phyloP scores from a whole-genome alignment of 2,329 filamentous ascomycete species.

The Fusarium pseudoanthophilum region DNA sequence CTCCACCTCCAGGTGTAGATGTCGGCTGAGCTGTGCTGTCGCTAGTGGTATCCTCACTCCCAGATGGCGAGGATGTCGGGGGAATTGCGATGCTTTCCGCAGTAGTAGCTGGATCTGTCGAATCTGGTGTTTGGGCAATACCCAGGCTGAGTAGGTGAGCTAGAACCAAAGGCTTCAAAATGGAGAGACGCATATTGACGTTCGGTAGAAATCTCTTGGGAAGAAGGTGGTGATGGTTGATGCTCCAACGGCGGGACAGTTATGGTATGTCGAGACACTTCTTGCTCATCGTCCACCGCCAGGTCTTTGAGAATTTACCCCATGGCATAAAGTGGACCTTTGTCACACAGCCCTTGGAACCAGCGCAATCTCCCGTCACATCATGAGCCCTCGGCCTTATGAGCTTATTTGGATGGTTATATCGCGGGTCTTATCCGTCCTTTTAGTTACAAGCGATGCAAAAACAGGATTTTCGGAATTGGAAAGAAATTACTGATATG shows the following conservation, averaged over 20 bases:
- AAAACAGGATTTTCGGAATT: constrained; percentile 8
- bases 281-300: background rate
- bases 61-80: constrained; percentile 1
- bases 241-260: background rate
- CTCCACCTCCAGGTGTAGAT: background rate
- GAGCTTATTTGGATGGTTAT: constrained; percentile 13
- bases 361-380: constrained; percentile 1
- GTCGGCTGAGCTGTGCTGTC: constrained; percentile 4
- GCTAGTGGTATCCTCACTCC: background rate
- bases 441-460: background rate
- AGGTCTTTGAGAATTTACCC: background rate
- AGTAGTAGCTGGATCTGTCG: constrained; percentile 17
- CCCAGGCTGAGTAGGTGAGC: constrained; percentile 8
- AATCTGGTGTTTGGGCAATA: constrained; percentile 18
- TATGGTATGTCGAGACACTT: background rate
- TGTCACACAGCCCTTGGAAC: constrained; percentile 6
- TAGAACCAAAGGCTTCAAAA: constrained; percentile 13
- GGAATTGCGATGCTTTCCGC: constrained; percentile 23
- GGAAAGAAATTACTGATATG: constrained; percentile 11
- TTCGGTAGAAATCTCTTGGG: background rate
- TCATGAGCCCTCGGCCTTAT: background rate
- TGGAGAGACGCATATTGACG: constrained; percentile 14
- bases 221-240: background rate
- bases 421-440: background rate
- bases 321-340: constrained; percentile 11